phyloP scores from a whole-genome alignment of 139 green algal genomes.

The Auxenochlorella pyrenoidosa region DNA sequence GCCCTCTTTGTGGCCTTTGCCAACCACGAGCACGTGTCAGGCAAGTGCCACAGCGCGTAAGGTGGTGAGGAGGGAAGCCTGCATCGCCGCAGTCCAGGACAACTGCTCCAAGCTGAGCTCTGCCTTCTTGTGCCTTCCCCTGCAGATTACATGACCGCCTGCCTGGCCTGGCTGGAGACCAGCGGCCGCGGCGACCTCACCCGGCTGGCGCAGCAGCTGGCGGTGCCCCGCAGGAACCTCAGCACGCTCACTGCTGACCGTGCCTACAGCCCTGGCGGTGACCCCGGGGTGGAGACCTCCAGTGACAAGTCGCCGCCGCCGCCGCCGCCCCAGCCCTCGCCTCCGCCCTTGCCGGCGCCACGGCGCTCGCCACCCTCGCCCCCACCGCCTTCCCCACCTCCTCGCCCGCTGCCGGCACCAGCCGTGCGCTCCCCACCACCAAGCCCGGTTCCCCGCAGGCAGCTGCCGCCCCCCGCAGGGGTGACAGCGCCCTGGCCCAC shows the following conservation, averaged over 20 bases:
- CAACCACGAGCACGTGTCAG: constrained; percentile 9
- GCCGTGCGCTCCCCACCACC: too few relatives aligned
- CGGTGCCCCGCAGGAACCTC: background rate
- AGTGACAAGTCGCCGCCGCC: background rate
- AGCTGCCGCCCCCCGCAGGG: too few relatives aligned
- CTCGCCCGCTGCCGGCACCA: too few relatives aligned
- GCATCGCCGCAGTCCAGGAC: too few relatives aligned
- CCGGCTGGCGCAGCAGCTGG: background rate
- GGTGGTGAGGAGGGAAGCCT: background rate
- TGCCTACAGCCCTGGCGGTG: too few relatives aligned
- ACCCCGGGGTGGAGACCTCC: background rate
- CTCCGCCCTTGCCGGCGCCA: background rate
- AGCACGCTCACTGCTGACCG: background rate
- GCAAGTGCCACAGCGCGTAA: background rate
- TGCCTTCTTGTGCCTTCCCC: background rate
- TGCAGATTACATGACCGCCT: constrained; percentile 5
- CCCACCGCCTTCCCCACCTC: background rate
- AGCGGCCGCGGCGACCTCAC: background rate
- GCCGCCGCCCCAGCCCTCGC: background rate
- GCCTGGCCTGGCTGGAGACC: constrained; percentile 13
- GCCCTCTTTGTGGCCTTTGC: background rate
- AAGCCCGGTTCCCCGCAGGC: too few relatives aligned
- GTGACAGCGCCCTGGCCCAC: too few relatives aligned
- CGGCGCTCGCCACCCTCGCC: background rate
- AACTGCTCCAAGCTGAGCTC: background rate